Base-by-base conservation (phyloP, 2,329 filamentous ascomycete species). In the Fusarium sp. region DNA sequence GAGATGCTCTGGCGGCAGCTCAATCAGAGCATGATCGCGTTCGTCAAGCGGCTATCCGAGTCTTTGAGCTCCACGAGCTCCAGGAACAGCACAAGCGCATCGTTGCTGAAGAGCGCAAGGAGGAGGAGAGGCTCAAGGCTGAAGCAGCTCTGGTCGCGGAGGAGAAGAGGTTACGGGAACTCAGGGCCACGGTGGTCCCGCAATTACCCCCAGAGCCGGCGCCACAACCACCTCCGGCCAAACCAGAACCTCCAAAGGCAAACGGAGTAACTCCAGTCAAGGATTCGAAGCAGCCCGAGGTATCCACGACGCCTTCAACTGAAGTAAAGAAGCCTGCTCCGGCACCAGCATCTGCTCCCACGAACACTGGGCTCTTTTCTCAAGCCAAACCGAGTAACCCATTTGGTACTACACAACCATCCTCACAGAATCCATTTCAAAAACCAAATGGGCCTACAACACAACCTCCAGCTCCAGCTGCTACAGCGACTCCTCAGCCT, bases 11-110 rank as follows among this genome's bases (percentile, higher is more conserved):
- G 17, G 86, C 86, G 45, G 85, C 86, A 46, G 90, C 90, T 6
- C 87, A 87, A 48, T 83, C 83, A 15, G 86, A 90, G 73, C 92
- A 94, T 75, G 86, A 91, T 37, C 84, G 86, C 28, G 85, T 95
- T 13, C 84, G 85, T 28, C 79, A 83, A 54, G 78, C 79, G 30
- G 86, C 86, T 9, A 75, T 86, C 35, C 79, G 81, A 17, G 83
- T 83, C 8, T 84, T 81, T 56, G 78, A 84, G 60, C 76, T 84
- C 40, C 80, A 87, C 59, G 79, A 83, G 60, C 71, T 83, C 17
- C 76, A 83, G 51, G 78, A 83, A 65, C 79, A 84, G 65, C 78
- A 82, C 61, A 74, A 78, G 35, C 77, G 79, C 14, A 80, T 86
- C 45, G 54, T 79, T 26, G 79, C 81, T 43, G 78, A 81, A 53